phyloP scores from a whole-genome alignment of 768 basidiomycete genomes.

The Naganishia onofrii region DNA sequence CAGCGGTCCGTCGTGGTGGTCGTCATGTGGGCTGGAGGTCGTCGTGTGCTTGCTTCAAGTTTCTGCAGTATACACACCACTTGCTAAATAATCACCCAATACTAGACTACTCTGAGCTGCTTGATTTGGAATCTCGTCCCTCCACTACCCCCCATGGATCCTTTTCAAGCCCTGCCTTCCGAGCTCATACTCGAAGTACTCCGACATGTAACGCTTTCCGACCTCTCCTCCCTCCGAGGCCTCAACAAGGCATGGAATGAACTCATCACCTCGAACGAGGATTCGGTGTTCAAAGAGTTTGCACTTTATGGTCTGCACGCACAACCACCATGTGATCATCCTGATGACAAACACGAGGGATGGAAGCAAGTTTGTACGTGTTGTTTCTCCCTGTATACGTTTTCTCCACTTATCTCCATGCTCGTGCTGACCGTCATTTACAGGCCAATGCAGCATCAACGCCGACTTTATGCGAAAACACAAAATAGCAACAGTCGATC shows the following conservation, averaged over 20 bases:
- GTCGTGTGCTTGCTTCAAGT: too few relatives aligned
- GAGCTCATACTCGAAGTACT: conserved; percentile 21
- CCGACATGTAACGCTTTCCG: neutral
- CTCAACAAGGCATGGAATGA: conserved; percentile 8
- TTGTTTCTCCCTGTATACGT: neutral
- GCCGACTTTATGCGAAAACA: neutral
- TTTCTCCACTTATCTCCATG: too few relatives aligned
- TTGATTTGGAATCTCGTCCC: neutral
- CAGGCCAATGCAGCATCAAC: conserved; percentile 1
- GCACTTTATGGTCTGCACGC: neutral
- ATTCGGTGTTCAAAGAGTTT: neutral
- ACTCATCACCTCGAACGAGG: neutral
- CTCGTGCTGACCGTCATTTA: neutral
- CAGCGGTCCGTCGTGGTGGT: too few relatives aligned
- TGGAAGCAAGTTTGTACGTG: conserved; percentile 1
- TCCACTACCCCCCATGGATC: neutral
- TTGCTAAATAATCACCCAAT: too few relatives aligned
- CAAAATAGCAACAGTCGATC: neutral
- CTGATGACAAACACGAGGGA: neutral
- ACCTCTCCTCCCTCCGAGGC: neutral
- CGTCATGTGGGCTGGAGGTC: too few relatives aligned
- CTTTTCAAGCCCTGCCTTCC: neutral
- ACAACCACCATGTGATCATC: neutral
- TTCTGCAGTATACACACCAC: too few relatives aligned
- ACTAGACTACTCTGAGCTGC: too few relatives aligned